Evolutionary conservation across 2,329 filamentous ascomycete genomes (phyloP), one percentile per base, ranked within the genome.

Genomic region (Cordyceps cateniannulata): DNA sequence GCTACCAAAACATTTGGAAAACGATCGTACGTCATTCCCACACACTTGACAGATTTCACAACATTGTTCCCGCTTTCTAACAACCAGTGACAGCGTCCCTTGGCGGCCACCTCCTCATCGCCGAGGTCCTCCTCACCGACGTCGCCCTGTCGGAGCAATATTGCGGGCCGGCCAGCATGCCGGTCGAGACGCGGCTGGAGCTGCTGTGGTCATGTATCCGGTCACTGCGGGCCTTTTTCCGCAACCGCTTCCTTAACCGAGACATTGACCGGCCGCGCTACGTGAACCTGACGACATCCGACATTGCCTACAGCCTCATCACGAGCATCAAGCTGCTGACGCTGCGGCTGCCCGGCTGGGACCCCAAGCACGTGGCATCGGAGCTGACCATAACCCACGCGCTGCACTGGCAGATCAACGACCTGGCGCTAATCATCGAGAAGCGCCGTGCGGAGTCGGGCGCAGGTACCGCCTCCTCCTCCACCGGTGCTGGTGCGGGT

Each of bases 111-210:
- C 48, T 79, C 9, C 68, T 73, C 63, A 72, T 81, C 14, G 77
- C 77, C 24, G 75, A 81, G 63, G 70, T 79, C 9, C 73, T 82
- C 4, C 69, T 82, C 20, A 79, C 77, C 63, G 80, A 81, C 63
- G 69, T 78, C 42, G 76, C 72, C 62, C 69, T 82, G 29, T 74
- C 75, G 4, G 77, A 79, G 3, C 64, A 69, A 25, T 68, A 71
- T 62, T 70, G 70, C 48, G 65, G 64, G 6, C 56, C 10, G 61
- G 69, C 9, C 65, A 68, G 3, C 68, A 68, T 79, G 56, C 58
- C 73, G 5, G 63, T 70, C 9, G 67, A 72, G 1, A 75, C 79
- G 35, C 75, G 79, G 8, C 69, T 81, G 1, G 71, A 75, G 22
- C 71, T 81, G 20, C 75, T 82, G n/a, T 78, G 76, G 75, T 67